phyloP scores from a whole-genome alignment of 371 early-diverging fungal species.

The Chytridium lagenaria region DNA sequence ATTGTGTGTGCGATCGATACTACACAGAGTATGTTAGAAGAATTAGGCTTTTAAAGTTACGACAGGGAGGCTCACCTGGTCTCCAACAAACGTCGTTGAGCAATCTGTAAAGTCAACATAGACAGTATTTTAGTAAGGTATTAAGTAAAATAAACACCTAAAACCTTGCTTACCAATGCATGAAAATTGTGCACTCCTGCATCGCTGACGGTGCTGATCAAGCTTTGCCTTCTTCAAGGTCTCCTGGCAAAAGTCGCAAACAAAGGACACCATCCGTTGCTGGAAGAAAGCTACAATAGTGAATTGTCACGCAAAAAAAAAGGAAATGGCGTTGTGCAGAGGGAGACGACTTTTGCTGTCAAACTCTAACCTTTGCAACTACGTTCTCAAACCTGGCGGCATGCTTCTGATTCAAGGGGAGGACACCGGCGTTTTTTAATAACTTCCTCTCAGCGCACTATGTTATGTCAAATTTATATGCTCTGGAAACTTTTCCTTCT shows the following conservation, averaged over 20 bases:
- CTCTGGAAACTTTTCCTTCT: no score
- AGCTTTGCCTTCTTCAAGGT: conserved; percentile 92
- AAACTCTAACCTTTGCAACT: no score
- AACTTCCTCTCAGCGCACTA: no score
- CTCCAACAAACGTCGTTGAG: conserved; percentile 80
- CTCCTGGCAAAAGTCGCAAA: conserved; percentile 85
- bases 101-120: conserved; percentile 66
- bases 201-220: conserved; percentile 80
- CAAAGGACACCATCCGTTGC: conserved; percentile 46
- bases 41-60: neutral
- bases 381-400: no score
- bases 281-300: no score
- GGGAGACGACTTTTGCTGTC: no score
- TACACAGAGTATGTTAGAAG: conserved; percentile 2
- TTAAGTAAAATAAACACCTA: no score
- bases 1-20: conserved; percentile 81
- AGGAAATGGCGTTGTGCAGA: no score
- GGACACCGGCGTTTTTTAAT: no score
- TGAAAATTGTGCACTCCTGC: conserved; percentile 79
- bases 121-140: neutral
- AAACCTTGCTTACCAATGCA: conserved; percentile 73
- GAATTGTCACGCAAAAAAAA: no score
- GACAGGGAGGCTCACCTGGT: conserved; percentile 39
- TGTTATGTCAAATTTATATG: no score
- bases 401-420: no score